Base-by-base conservation (phyloP, 768 basidiomycete species). In the Tulasnella sp. region DNA sequence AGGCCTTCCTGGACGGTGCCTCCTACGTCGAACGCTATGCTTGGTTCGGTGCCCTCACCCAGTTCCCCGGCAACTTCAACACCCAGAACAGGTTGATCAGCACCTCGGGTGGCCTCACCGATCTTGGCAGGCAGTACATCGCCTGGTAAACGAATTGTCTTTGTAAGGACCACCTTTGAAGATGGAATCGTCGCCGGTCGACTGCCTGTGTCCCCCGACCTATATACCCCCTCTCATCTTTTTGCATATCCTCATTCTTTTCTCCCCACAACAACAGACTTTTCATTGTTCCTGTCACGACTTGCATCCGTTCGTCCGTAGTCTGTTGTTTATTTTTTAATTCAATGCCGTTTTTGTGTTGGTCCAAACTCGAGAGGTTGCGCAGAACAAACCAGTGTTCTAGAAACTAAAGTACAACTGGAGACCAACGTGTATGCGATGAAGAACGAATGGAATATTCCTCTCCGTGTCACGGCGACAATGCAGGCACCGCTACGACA, bases 1-100 rank as follows among this genome's bases (percentile, higher is more conserved):
- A 64, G 14, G 31, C 31, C 1, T 84, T 79, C 22, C 54, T 83
- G 76, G 88, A 93, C 64, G 81, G 78, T 28, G 87, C 88, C 1
- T 14, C 79, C 22, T 90, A 84, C 81, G 85, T 93, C 72, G 60
- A 83, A 31, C 85, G 84, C 2, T 89, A 90, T 83, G 89, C 88
- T 83, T 89, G 89, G 41, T 96, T 94, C 82, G 93, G 91, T 83
- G 85, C 88, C 48, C 90, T 93, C 89, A 83, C 87, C 54, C 85
- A 90, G 81, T 86, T 92, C 87, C 73, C 73, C 11, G 85, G 86
- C 74, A 88, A 89, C 75, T 92, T 95, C 83, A 90, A 91, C 86
- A 80, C 84, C 14, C 83, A 84, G 42, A 91, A 94, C 72, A 40
- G 75, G 42, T 34, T 95, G 58, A 87, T 94, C 86, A 76, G 72